A percentile compares a stretch with the other conserved stretches of the same genome.
phyloP scores from a whole-genome alignment of 202 grass and related monocot genomes.

The Saccharum hybrid region DNA sequence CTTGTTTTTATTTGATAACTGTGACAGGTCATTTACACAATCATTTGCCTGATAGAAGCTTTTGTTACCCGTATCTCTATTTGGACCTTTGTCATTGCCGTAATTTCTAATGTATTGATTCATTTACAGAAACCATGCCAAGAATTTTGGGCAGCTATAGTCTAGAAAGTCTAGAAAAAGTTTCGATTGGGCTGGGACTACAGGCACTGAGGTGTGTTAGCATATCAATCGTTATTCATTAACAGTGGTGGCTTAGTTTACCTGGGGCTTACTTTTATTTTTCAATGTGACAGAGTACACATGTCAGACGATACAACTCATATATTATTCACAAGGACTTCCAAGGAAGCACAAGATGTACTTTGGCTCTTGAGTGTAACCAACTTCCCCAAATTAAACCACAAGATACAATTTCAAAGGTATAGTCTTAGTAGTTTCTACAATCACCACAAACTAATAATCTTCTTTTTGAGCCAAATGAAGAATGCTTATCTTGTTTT shows the following conservation, averaged over 20 bases:
- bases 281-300: slow-evolving; percentile 57
- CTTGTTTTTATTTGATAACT: slow-evolving; percentile 17
- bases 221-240: slow-evolving; percentile 15
- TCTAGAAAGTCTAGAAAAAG: slow-evolving; percentile 66
- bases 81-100: slow-evolving; percentile 2
- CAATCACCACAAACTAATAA: neutral
- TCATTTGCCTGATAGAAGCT: slow-evolving; percentile 11
- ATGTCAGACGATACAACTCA: slow-evolving; percentile 67
- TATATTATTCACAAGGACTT: slow-evolving; percentile 75
- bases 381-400: slow-evolving; percentile 52
- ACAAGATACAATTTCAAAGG: slow-evolving; percentile 67
- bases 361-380: slow-evolving; percentile 67
- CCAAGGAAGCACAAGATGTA: slow-evolving; percentile 64
- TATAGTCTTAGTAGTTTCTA: slow-evolving; percentile 52
- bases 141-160: slow-evolving; percentile 74
- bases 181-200: slow-evolving; percentile 81
- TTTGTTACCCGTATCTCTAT: slow-evolving; percentile 11
- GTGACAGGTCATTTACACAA: slow-evolving; percentile 8
- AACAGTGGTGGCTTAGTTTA: slow-evolving; percentile 13
- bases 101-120: slow-evolving; percentile 41
- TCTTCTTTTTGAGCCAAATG: slow-evolving; percentile 23
- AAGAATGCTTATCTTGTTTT: slow-evolving; percentile 26
- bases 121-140: slow-evolving; percentile 61
- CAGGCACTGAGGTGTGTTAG: slow-evolving; percentile 72
- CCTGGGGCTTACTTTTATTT: slow-evolving; percentile 43